phyloP scores from a whole-genome alignment of 495 filamentous ascomycete species.

The Neurospora sp. region DNA sequence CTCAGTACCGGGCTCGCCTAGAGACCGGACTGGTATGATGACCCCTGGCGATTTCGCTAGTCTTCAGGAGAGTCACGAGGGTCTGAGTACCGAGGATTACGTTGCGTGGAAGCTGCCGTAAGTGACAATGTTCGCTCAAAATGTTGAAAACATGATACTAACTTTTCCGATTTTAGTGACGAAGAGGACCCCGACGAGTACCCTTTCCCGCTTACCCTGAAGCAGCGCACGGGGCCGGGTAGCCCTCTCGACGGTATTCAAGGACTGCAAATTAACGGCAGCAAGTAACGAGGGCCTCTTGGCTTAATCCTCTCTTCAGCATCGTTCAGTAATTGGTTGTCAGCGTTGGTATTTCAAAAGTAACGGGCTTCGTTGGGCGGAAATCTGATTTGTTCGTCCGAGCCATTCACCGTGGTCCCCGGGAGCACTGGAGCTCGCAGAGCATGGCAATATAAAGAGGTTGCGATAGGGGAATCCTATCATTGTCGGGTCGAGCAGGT shows the following conservation, averaged over 20 bases:
- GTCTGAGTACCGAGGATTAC: conserved; percentile 92
- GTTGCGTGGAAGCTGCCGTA: conserved; percentile 96
- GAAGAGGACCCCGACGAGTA: conserved; percentile 95
- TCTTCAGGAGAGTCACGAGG: conserved; percentile 87
- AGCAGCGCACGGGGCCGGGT: conserved; percentile 33
- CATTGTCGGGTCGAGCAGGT: neutral
- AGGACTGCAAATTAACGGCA: conserved; percentile 23
- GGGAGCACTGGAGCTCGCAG: neutral
- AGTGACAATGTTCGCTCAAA: conserved; percentile 35
- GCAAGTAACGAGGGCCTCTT: conserved; percentile 7
- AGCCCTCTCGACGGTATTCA: conserved; percentile 29
- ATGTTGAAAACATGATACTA: conserved; percentile 7
- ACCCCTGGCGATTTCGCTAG: conserved; percentile 96
- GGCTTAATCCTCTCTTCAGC: neutral
- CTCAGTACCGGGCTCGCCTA: conserved; percentile 84
- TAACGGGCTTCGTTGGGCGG: neutral
- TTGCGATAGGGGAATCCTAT: neutral
- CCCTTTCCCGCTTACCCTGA: conserved; percentile 78
- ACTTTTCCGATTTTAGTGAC: conserved; percentile 46
- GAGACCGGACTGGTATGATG: conserved; percentile 94
- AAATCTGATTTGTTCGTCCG: neutral
- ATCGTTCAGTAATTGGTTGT: neutral
- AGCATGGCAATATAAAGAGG: neutral
- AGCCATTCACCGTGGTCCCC: neutral
- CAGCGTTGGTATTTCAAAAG: neutral